phyloP scores from a whole-genome alignment of 352 stramenopile species.

The Hyaloperonospora brassicae region DNA sequence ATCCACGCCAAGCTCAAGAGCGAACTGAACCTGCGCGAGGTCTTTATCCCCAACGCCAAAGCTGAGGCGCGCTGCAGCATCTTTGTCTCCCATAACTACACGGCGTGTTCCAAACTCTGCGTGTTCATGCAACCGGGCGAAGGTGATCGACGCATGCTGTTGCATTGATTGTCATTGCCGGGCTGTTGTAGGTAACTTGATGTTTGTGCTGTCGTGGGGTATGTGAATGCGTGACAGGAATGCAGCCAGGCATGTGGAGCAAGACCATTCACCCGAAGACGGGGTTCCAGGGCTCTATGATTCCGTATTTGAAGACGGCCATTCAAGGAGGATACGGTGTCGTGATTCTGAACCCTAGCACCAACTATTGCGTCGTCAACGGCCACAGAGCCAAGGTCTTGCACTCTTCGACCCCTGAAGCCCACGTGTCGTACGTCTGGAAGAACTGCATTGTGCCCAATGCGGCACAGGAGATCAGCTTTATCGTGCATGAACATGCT shows the following conservation, averaged over 20 bases:
- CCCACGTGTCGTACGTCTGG: slow-evolving; percentile 78
- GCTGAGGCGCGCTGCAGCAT: slow-evolving; percentile 81
- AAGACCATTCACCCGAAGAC: slow-evolving; percentile 65
- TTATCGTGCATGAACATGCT: slow-evolving; percentile 67
- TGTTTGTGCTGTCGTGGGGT: neutral
- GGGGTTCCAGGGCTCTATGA: slow-evolving; percentile 82
- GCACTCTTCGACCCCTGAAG: slow-evolving; percentile 64
- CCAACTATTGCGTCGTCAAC: slow-evolving; percentile 72
- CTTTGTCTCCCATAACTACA: slow-evolving; percentile 80
- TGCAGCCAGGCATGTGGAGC: slow-evolving; percentile 70
- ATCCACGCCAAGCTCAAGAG: slow-evolving; percentile 84
- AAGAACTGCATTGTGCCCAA: slow-evolving; percentile 83
- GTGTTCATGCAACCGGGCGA: slow-evolving; percentile 71
- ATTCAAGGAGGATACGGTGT: slow-evolving; percentile 80
- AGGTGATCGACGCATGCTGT: slow-evolving; percentile 19
- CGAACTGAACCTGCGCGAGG: slow-evolving; percentile 73
- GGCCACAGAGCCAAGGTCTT: slow-evolving; percentile 77
- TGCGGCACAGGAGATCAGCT: slow-evolving; percentile 76
- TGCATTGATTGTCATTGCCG: neutral
- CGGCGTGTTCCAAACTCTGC: slow-evolving; percentile 67
- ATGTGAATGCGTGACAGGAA: slow-evolving; percentile 19
- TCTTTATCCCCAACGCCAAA: slow-evolving; percentile 85
- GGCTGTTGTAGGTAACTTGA: neutral
- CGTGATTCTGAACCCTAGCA: slow-evolving; percentile 77
- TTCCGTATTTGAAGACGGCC: slow-evolving; percentile 81